phyloP scores from a whole-genome alignment of 2,329 filamentous ascomycete genomes.

The Colletotrichum sp. region DNA sequence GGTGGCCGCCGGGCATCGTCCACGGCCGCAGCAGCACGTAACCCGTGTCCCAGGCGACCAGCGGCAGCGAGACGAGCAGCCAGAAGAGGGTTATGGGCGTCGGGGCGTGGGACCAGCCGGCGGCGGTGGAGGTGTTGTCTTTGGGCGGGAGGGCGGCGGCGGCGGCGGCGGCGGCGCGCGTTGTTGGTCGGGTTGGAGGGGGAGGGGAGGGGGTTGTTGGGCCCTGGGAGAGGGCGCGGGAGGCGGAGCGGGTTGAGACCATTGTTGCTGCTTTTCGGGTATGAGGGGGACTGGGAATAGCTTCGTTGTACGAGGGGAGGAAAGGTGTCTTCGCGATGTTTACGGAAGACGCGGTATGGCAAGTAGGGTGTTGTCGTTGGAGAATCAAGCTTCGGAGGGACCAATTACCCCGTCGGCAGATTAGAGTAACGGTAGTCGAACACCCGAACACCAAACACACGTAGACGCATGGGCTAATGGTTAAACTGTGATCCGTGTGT shows the following conservation, averaged over 20 bases:
- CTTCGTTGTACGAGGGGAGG: not conserved
- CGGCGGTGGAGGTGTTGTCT: not conserved
- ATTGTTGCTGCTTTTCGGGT: conserved; percentile 25
- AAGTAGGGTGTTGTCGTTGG: not conserved
- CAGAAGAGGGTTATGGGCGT: conserved; percentile 62
- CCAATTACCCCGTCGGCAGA: not conserved
- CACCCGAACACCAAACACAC: not conserved
- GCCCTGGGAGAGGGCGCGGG: conserved; percentile 30
- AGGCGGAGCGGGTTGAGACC: conserved; percentile 42
- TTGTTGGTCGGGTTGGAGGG: not conserved
- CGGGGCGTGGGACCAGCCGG: conserved; percentile 45
- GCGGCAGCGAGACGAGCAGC: conserved; percentile 76
- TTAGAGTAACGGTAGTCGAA: not conserved
- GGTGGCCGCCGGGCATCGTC: conserved; percentile 78
- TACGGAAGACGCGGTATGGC: not conserved
- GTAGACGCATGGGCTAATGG: not conserved
- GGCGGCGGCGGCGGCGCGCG: conserved; percentile 10
- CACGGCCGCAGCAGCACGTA: conserved; percentile 83
- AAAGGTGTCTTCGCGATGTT: not conserved
- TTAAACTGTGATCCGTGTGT: not conserved
- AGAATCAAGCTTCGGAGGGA: not conserved
- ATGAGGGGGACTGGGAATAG: not conserved
- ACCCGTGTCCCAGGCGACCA: conserved; percentile 81
- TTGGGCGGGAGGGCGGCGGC: not conserved
- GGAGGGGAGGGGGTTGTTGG: conserved; percentile 26